phyloP scores from a whole-genome alignment of 148 eudicot species.

The Rhododendron ovatum region DNA sequence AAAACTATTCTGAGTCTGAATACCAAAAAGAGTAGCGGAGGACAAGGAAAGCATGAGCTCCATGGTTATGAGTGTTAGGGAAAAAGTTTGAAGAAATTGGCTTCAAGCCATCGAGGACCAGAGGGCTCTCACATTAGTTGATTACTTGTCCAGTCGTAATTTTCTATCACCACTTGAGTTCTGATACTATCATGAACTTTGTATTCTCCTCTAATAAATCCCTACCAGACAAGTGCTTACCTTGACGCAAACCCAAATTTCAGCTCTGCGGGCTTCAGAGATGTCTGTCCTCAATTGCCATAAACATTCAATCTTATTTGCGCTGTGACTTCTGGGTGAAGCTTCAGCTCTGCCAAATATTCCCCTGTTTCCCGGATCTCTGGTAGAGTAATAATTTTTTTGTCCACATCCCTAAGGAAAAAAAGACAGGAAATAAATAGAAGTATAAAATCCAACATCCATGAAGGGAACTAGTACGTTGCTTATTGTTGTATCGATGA shows the following conservation, averaged over 20 bases:
- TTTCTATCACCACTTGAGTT: background rate
- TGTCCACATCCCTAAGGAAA: conserved; percentile 73
- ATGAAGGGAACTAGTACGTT: background rate
- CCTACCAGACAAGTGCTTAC: conserved; percentile 3
- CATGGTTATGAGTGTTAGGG: background rate
- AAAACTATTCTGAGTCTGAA: background rate
- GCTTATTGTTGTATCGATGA: background rate
- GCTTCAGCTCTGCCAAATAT: conserved; percentile 81
- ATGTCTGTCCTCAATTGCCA: conserved; percentile 46
- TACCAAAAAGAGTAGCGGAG: background rate
- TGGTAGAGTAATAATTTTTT: conserved; percentile 68
- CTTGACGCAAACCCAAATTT: background rate
- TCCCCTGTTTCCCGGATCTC: conserved; percentile 91
- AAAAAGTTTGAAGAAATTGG: background rate
- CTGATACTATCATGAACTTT: background rate
- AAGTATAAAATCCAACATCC: background rate
- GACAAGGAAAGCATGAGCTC: background rate
- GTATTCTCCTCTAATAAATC: background rate
- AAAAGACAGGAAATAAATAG: background rate
- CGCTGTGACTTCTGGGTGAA: conserved; percentile 89
- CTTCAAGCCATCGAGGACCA: background rate
- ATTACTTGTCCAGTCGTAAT: background rate
- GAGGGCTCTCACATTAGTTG: background rate
- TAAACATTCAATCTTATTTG: conserved; percentile 63
- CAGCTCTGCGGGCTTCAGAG: conserved; percentile 9